phyloP scores from a whole-genome alignment of 129 eudicot genomes.

The Kitagawia praeruptora region DNA sequence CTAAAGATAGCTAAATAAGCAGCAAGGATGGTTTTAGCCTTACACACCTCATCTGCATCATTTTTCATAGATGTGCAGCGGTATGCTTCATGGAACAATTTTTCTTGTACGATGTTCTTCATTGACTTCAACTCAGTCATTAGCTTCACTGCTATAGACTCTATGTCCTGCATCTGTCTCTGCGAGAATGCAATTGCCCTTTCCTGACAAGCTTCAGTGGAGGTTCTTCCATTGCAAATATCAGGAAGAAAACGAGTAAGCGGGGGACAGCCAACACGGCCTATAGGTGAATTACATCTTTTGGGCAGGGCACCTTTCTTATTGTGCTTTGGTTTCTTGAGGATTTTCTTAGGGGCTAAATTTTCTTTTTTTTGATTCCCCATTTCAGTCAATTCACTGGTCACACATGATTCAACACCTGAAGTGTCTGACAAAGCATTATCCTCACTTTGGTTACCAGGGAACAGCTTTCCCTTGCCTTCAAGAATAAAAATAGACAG shows the following conservation, averaged over 20 bases:
- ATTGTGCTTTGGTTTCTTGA: slow-evolving; percentile 32
- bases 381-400: slow-evolving; percentile 12
- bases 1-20: background rate
- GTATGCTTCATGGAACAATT: slow-evolving; percentile 51
- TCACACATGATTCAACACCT: slow-evolving; percentile 9
- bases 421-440: slow-evolving; percentile 25
- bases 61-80: slow-evolving; percentile 42
- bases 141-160: slow-evolving; percentile 66
- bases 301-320: slow-evolving; percentile 8
- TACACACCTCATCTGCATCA: slow-evolving; percentile 68
- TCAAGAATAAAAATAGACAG: slow-evolving; percentile 27
- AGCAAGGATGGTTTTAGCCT: background rate
- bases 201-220: slow-evolving; percentile 57
- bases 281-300: slow-evolving; percentile 29
- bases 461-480: slow-evolving; percentile 48
- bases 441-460: slow-evolving; percentile 29
- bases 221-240: slow-evolving; percentile 54
- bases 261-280: slow-evolving; percentile 41
- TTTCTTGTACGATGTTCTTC: slow-evolving; percentile 61
- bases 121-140: slow-evolving; percentile 67
- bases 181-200: slow-evolving; percentile 83
- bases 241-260: slow-evolving; percentile 48
- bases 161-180: slow-evolving; percentile 82
- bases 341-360: slow-evolving; percentile 23
- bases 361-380: slow-evolving; percentile 19